Percentiles rank a stretch among this genome's conserved stretches.
These are phyloP conservation scores for Domatiomyces globalis DNA, from an alignment of 2,329 filamentous ascomycete genomes.

Conservation along the genomic window DNA sequence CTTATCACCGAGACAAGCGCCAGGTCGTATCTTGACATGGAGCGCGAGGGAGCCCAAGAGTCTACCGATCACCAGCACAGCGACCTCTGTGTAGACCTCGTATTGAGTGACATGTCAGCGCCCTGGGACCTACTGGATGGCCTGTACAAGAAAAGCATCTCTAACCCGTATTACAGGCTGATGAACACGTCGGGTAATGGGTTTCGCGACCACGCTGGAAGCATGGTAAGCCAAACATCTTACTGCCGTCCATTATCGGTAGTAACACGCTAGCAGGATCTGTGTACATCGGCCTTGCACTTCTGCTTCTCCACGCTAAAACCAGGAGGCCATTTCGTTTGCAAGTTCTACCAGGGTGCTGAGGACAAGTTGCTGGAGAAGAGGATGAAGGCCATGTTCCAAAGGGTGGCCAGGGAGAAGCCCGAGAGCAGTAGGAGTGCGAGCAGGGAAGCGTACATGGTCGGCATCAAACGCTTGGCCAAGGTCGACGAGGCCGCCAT, in stretches of 20 bases:
- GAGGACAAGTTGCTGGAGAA: conserved; percentile 72
- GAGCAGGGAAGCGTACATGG: conserved; percentile 75
- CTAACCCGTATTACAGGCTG: conserved; percentile 94
- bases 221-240: conserved; percentile 55
- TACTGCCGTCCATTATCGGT: not conserved
- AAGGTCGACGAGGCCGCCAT: conserved; percentile 34
- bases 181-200: conserved; percentile 91
- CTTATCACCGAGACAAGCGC: not conserved
- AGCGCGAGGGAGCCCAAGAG: conserved; percentile 28
- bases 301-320: conserved; percentile 78
- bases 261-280: conserved; percentile 47
- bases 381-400: conserved; percentile 61
- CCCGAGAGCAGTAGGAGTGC: conserved; percentile 77
- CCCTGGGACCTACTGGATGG: conserved; percentile 75
- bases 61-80: conserved; percentile 18
- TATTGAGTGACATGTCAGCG: conserved; percentile 97
- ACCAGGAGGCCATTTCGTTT: conserved; percentile 76
- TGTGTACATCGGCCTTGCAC: conserved; percentile 69
- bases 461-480: conserved; percentile 57
- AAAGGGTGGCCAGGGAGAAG: conserved; percentile 71
- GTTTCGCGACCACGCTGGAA: conserved; percentile 80
- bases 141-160: conserved; percentile 76
- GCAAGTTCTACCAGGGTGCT: conserved; percentile 89
- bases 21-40: conserved; percentile 51
- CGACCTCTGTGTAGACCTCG: conserved; percentile 65